These are phyloP conservation scores for Xerocomus potaroensis DNA, from an alignment of 768 basidiomycete species.

Conservation along the genomic window DNA sequence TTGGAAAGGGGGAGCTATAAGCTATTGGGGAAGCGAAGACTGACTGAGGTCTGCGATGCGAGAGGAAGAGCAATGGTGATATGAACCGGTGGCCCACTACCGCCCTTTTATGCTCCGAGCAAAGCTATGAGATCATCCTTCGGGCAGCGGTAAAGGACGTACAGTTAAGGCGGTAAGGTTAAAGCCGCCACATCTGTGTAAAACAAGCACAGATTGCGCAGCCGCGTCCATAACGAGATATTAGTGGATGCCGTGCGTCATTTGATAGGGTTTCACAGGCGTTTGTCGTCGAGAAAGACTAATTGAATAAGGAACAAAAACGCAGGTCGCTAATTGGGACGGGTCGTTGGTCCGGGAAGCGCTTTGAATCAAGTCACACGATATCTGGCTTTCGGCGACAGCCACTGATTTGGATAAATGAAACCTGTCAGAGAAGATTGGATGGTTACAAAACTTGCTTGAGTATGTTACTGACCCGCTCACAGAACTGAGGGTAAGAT, in stretches of 20 bases:
- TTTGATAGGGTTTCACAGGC: slow-evolving; percentile 35
- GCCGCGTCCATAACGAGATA: slow-evolving; percentile 23
- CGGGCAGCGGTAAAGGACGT: slow-evolving; percentile 15
- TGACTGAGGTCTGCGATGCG: slow-evolving; percentile 1
- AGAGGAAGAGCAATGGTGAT: slow-evolving; percentile 4
- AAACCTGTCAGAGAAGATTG: slow-evolving; percentile 22
- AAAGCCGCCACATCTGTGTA: slow-evolving; percentile 21
- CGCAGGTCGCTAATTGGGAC: slow-evolving; percentile 10
- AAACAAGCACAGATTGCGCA: slow-evolving; percentile 28
- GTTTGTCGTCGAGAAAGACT: slow-evolving; percentile 35
- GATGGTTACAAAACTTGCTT: slow-evolving; percentile 26
- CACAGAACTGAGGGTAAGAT: slow-evolving; percentile 19
- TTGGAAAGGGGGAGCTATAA: neutral
- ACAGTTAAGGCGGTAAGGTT: slow-evolving; percentile 20
- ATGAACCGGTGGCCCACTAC: slow-evolving; percentile 6
- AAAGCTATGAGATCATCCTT: slow-evolving; percentile 25
- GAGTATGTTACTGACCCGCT: slow-evolving; percentile 24
- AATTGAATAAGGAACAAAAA: slow-evolving; percentile 28
- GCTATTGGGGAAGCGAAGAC: slow-evolving; percentile 4
- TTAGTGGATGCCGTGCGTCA: slow-evolving; percentile 28
- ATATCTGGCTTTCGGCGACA: slow-evolving; percentile 17
- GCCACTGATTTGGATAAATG: slow-evolving; percentile 30
- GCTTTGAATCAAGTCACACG: slow-evolving; percentile 21
- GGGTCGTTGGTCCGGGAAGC: slow-evolving; percentile 17
- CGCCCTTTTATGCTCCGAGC: slow-evolving; percentile 26